Percentiles rank a stretch among this genome's conserved stretches.
These are phyloP conservation scores for Vigna radiata DNA, from an alignment of 306 rosid genomes.

Conservation along the genomic window DNA sequence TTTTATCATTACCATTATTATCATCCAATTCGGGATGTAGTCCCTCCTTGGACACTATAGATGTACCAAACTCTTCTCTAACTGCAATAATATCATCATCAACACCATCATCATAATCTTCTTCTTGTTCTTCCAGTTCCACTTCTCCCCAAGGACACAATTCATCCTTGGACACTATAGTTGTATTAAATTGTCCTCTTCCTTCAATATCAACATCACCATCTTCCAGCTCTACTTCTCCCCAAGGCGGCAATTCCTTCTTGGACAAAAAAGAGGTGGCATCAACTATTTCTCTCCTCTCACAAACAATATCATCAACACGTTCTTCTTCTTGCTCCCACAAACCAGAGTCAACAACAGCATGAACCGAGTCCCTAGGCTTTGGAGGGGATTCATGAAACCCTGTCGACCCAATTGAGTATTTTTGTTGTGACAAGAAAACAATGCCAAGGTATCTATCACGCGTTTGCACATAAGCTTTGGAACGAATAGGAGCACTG, in stretches of 20 bases:
- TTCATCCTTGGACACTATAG: constrained; percentile 44
- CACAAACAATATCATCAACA: constrained; percentile 41
- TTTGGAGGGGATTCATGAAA: constrained; percentile 40
- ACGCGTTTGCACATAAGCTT: not conserved
- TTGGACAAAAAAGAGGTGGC: constrained; percentile 41
- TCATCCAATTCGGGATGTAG: constrained; percentile 49
- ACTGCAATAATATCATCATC: constrained; percentile 34
- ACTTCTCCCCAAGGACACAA: constrained; percentile 61
- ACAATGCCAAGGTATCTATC: constrained; percentile 21
- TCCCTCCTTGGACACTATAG: constrained; percentile 38
- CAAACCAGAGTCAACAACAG: constrained; percentile 46
- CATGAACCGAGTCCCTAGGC: constrained; percentile 40
- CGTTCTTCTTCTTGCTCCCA: constrained; percentile 40
- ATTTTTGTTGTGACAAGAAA: constrained; percentile 52
- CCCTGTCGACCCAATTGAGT: constrained; percentile 43
- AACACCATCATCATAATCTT: not conserved
- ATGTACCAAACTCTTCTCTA: constrained; percentile 39
- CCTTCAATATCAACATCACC: constrained; percentile 39
- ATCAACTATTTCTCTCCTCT: constrained; percentile 40
- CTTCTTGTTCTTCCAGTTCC: constrained; percentile 4
- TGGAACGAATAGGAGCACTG: constrained; percentile 29
- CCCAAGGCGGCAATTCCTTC: constrained; percentile 60
- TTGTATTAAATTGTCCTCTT: constrained; percentile 41
- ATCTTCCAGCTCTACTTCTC: constrained; percentile 44
- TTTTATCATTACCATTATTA: constrained; percentile 26